Base-by-base conservation (phyloP, 2,329 filamentous ascomycete genomes). In the Neopestalotiopsis rosae region DNA sequence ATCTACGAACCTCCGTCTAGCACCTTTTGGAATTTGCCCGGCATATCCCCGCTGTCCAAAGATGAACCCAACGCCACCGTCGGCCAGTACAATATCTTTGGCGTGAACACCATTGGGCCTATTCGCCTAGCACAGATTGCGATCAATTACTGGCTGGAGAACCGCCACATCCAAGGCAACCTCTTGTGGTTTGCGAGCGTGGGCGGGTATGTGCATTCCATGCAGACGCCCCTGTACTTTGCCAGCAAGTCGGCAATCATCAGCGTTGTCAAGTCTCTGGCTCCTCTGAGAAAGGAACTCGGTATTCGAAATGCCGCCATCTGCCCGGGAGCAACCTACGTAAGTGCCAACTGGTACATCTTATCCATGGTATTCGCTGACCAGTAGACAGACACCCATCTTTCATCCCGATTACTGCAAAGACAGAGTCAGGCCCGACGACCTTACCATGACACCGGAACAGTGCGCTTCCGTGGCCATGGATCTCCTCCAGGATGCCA, bases 401-500 rank as follows among this genome's bases (percentile, higher is more conserved):
- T 80, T 77, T 76, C 9, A 77, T 80, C 65, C 75, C 76, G 7
- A 75, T 72, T 58, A 80, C 78, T 71, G 67, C 74, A 12, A 63
- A 69, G 30, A 73, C 79, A 69, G 69, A 78, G 4, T 72, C 13
- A 66, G 74, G 14, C 70, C 73, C 30, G 73, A 74, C n/a, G 71
- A 73, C 5, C 74, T 80, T 58, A 72, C 65, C 12, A 17, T 79
- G 32, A 73, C 76, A 24, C 74, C 78, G 24, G 74, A 76, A 58
- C 77, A 79, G 69, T 74, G 78, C 24, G 79, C 75, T 5, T 72
- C 74, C 28, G 77, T 73, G 67, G 81, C 80, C 75, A 72, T 76
- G 67, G 72, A 74, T 45, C 76, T 65, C n/a, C 65, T 68, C 30
- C 45, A 14, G 61, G 59, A 69, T 40, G 62, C 69, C 17, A 59